Evolutionary conservation across 805 yeast genomes (phyloP), one percentile per base, ranked within the genome.

Genomic region (Yarrowia porcina): DNA sequence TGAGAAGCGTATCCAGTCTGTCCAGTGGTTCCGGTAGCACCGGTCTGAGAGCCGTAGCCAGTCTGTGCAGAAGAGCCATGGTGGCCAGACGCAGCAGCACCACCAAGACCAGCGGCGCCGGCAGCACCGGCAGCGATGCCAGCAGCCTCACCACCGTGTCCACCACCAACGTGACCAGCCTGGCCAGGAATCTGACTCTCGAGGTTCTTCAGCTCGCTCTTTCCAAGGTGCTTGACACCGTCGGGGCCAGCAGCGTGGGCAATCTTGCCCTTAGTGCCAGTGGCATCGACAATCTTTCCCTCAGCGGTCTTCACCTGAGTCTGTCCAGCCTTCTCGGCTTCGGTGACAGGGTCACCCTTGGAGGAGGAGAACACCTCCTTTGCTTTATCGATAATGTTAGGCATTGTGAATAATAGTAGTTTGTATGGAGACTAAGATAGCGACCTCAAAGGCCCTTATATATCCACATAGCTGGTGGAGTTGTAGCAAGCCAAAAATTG

Each of bases 351-450:
- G 21, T 56, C 61, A 11, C 13, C 18, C 61, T 56, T 56, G 10
- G 36, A 28, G n/a, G 61, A 56, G 49, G 61, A 56, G 21, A 56
- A 39, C 9, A 56, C 49, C 49, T 56, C 61, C 61, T 56, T 56
- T 56, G 49, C 61, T 56, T 56, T 56, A 30, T 56, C 49, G n/a
- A 56, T 30, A 23, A 56, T 56, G 36, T 56, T 56, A 39, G 61
- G 47, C 61, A 56, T 56, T 39, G 47, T 56, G 44, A 36, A 36
- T 47, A 47, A 9, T 49, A 49, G 56, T 49, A 49, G 56, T 52
- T 52, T 52, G 59, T 23, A 25, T 52, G 59, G 10, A 30, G 42
- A 23, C 18, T 12, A 2, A 2, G 3, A 35, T 13, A 9, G 9
- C 13, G 33, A 18, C 35, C 9, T 5, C 44, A 17, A 35, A 2